A percentile compares a stretch with the other conserved stretches of the same genome.
Conservation (phyloP, 2,329 filamentous ascomycete species). For the Claviceps quebecensis region DNA sequence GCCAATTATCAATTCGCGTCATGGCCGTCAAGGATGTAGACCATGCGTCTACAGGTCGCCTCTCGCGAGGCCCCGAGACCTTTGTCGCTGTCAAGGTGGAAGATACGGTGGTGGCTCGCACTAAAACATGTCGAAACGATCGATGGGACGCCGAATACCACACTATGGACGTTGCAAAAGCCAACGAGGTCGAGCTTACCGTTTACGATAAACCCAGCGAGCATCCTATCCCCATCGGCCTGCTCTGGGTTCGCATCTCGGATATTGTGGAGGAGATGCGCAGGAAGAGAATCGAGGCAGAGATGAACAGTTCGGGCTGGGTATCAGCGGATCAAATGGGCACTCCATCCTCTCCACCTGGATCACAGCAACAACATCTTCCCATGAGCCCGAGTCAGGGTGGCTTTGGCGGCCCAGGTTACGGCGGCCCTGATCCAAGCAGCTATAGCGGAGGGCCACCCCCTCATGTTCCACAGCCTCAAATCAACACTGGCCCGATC, state of each 20-base stretch:
- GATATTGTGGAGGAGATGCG: constrained; percentile 97
- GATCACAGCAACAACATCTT: constrained; percentile 28
- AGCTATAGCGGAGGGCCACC: constrained; percentile 18
- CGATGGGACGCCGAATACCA: constrained; percentile 86
- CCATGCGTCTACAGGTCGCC: constrained; percentile 71
- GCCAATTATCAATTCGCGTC: constrained; percentile 74
- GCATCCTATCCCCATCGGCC: constrained; percentile 79
- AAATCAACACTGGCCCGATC: constrained; percentile 47
- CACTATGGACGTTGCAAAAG: constrained; percentile 90
- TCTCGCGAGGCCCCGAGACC: constrained; percentile 83
- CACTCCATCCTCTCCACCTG: constrained; percentile 33
- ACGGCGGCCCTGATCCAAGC: constrained; percentile 12
- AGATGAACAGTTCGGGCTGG: constrained; percentile 91
- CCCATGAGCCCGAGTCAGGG: constrained; percentile 37
- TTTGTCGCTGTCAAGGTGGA: constrained; percentile 96
- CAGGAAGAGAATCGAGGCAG: constrained; percentile 90
- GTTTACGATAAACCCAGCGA: constrained; percentile 94
- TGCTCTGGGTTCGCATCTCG: constrained; percentile 93
- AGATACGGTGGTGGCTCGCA: constrained; percentile 80
- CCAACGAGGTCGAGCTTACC: constrained; percentile 94
- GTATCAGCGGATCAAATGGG: constrained; percentile 94
- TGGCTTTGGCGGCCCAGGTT: constrained; percentile 29
- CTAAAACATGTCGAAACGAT: constrained; percentile 71
- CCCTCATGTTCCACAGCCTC: constrained; percentile 28
- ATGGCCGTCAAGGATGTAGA: constrained; percentile 88